Base-by-base conservation (phyloP, 768 basidiomycete species). In the Coprinopsis sp. region DNA sequence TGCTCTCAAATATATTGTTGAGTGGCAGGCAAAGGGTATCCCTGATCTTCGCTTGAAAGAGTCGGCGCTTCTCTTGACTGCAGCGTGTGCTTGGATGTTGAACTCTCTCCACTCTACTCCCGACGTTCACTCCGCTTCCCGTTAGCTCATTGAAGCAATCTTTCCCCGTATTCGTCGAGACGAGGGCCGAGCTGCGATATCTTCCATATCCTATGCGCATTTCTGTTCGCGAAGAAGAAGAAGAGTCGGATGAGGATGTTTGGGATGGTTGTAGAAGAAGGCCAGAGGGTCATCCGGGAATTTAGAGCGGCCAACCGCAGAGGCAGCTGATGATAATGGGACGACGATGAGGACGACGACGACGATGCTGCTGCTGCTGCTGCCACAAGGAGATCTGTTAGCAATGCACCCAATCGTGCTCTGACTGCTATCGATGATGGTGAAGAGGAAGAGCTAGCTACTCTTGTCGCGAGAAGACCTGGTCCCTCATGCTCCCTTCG, bases 81-180 rank as follows among this genome's bases (percentile, higher is more conserved):
- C 53, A 4, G 53, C 44, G 1, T 39, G 37, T 16, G 28, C 42
- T 8, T 57, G 51, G 51, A 44, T 57, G 6, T 11, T 50, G 1
- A 59, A 59, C 37, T 21, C 37, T 5, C 31, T 58, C 2, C 51
- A 55, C 31, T 43, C 53, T 4, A 49, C 54, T 1, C 49, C 51
- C 12, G 56, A 59, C 21, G 51, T 49, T 33, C 49, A 50, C 3
- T 31, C 44, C 1, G 47, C 54, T 8, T 50, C 44, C 1, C 41
- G 56, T 13, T 45, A 53, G 22, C 36, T 59, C 2, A 57, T 59
- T 46, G n/a, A 21, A 6, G 47, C 51, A 4, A 44, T 49, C n/a
- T 42, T 58, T 16, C 57, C 53, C 6, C 31, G 12, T 10, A 23
- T 11, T 5, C 3, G 5, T 4, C 27, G 37, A 2, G 16, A 5